Conservation (phyloP, 495 filamentous ascomycete species). For the Neurospora sublineolata region DNA sequence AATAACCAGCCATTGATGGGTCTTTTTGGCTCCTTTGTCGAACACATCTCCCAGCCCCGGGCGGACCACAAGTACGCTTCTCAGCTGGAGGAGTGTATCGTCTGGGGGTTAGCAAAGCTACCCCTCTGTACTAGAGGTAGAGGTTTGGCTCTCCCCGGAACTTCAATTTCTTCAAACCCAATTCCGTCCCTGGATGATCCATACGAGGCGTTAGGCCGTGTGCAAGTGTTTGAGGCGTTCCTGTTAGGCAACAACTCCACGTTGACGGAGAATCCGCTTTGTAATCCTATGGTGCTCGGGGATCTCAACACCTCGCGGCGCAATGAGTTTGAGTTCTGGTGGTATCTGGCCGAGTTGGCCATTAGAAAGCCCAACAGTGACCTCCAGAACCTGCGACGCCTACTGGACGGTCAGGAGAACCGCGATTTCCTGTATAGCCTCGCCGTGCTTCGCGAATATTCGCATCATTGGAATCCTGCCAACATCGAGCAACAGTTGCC, state of each 20-base stretch:
- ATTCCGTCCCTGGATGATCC: constrained; percentile 35
- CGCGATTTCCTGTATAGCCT: constrained; percentile 89
- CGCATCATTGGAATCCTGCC: constrained; percentile 53
- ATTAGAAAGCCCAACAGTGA: constrained; percentile 48
- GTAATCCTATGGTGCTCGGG: constrained; percentile 20
- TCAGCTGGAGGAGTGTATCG: constrained; percentile 57
- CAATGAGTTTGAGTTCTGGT: constrained; percentile 72
- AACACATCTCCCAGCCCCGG: constrained; percentile 35
- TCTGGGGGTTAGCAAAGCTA: constrained; percentile 51
- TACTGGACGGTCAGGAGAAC: constrained; percentile 71
- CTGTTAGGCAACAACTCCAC: constrained; percentile 48
- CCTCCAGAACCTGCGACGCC: constrained; percentile 40
- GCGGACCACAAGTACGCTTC: constrained; percentile 49
- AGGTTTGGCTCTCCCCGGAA: constrained; percentile 20
- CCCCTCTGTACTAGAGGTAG: constrained; percentile 9
- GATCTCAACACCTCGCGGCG: constrained; percentile 41
- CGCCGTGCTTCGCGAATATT: constrained; percentile 63
- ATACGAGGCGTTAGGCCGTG: constrained; percentile 48
- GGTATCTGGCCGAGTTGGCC: constrained; percentile 48
- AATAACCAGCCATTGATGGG: constrained; percentile 48
- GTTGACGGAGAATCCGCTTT: constrained; percentile 46
- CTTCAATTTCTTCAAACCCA: not conserved
- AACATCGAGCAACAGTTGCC: constrained; percentile 47
- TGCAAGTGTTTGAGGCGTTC: constrained; percentile 64
- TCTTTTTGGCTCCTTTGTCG: constrained; percentile 50